A percentile compares a stretch with the other conserved stretches of the same genome.
Conservation (phyloP, 352 stramenopile genomes). For the Pythium vanterpoolii region DNA sequence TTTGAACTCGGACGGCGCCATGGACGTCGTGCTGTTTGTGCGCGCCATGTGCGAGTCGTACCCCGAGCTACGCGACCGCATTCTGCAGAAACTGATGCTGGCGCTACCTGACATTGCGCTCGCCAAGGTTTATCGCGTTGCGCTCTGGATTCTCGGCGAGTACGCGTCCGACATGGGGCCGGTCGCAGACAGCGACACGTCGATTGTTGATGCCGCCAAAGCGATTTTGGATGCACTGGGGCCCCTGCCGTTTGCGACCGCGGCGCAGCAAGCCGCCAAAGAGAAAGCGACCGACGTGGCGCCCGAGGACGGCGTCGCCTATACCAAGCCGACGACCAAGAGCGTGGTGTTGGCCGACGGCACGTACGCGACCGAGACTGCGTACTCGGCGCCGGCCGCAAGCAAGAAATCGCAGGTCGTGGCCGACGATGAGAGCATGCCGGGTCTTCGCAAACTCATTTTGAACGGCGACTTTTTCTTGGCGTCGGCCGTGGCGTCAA, state of each 20-base stretch:
- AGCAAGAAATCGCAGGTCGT: conserved; percentile 30
- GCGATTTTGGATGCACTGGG: conserved; percentile 90
- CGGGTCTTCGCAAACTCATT: conserved; percentile 86
- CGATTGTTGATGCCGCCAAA: conserved; percentile 67
- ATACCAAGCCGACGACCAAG: conserved; percentile 93
- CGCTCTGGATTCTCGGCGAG: conserved; percentile 96
- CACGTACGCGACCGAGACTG: conserved; percentile 99
- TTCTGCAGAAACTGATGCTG: conserved; percentile 94
- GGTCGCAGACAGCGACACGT: conserved; percentile 52
- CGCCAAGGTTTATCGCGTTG: conserved; percentile 96
- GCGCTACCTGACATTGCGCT: conserved; percentile 93
- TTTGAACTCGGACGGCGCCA: conserved; percentile 94
- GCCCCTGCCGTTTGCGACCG: conserved; percentile 63
- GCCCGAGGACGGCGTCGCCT: conserved; percentile 36
- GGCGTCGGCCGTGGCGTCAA: conserved; percentile 88
- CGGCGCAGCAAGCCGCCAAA: conserved; percentile 28
- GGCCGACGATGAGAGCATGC: conserved; percentile 67
- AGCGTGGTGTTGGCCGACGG: conserved; percentile 98
- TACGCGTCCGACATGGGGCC: conserved; percentile 67
- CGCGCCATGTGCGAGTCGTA: conserved; percentile 98
- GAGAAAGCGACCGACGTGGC: conserved; percentile 11
- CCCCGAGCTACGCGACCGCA: conserved; percentile 87
- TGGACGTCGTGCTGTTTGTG: conserved; percentile 99
- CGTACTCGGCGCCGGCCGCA: conserved; percentile 41
- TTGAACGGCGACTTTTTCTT: conserved; percentile 97